phyloP scores from a whole-genome alignment of 2,329 filamentous ascomycete species.

The Elsinoe arachidis region DNA sequence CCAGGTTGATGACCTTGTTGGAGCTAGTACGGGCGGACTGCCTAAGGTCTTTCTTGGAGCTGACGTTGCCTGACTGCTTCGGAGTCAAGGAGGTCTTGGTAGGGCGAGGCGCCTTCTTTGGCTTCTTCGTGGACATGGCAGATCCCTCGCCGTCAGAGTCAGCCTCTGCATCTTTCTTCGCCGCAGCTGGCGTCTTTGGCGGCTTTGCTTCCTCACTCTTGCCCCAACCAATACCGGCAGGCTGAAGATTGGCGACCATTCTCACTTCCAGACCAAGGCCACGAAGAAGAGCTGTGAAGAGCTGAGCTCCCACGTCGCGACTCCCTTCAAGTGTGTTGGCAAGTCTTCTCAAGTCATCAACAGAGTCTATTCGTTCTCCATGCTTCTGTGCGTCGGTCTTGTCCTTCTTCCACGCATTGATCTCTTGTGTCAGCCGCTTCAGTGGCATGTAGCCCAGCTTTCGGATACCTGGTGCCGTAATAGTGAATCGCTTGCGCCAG shows the following conservation, averaged over 20 bases:
- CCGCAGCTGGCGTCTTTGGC: conserved; percentile 31
- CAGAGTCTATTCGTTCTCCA: conserved; percentile 63
- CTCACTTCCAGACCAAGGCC: conserved; percentile 74
- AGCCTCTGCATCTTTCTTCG: conserved; percentile 13
- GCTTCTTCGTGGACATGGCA: conserved; percentile 13
- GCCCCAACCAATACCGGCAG: conserved; percentile 82
- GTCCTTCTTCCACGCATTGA: conserved; percentile 59
- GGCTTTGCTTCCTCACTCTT: conserved; percentile 69
- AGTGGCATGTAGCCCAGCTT: conserved; percentile 83
- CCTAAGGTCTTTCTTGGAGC: conserved; percentile 25
- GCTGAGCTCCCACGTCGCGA: conserved; percentile 75
- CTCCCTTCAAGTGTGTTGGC: conserved; percentile 70
- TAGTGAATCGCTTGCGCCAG: conserved; percentile 77
- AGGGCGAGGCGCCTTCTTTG: conserved; percentile 13
- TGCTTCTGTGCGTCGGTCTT: conserved; percentile 55
- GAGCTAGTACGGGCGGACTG: conserved; percentile 13
- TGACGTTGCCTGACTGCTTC: conserved; percentile 22
- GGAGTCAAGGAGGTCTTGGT: conserved; percentile 16
- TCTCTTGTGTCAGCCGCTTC: conserved; percentile 63
- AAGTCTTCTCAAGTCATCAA: conserved; percentile 59
- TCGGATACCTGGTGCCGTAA: conserved; percentile 70
- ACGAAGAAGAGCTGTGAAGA: conserved; percentile 79
- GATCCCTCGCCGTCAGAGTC: conserved; percentile 5
- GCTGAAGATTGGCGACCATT: conserved; percentile 76
- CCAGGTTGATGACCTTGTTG: conserved; percentile 30